phyloP scores from a whole-genome alignment of 1,139 yeast genomes.

The Yamadazyma atlantica region DNA sequence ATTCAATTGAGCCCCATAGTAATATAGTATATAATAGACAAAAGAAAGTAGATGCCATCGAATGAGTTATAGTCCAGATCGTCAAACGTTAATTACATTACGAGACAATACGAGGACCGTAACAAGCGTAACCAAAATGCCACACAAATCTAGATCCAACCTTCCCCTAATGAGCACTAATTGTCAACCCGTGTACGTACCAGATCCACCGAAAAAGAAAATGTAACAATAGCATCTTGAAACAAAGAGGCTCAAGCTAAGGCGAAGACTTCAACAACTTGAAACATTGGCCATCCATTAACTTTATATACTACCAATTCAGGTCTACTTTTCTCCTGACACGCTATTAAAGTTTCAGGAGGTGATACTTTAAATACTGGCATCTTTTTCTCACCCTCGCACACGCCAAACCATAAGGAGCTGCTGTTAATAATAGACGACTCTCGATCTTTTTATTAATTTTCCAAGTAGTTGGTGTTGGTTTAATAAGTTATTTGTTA shows the following conservation, averaged over 20 bases:
- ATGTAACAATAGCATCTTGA: slow-evolving; percentile 1
- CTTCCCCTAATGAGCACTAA: neutral
- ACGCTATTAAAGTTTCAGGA: neutral
- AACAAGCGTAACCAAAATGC: too few species aligned
- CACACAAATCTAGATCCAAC: too few species aligned
- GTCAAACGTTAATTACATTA: too few species aligned
- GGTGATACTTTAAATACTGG: too few species aligned
- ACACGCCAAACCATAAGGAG: slow-evolving; percentile 2
- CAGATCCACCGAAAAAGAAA: slow-evolving; percentile 1
- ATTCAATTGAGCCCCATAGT: too few species aligned
- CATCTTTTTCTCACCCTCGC: slow-evolving; percentile 1
- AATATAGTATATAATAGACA: too few species aligned
- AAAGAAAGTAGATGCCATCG: too few species aligned
- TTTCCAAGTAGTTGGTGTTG: neutral
- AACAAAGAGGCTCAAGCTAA: neutral
- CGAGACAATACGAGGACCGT: too few species aligned
- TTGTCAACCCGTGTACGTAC: neutral
- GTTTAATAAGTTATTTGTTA: too few species aligned
- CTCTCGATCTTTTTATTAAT: neutral
- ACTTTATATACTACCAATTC: too few species aligned
- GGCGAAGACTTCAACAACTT: neutral
- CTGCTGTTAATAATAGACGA: neutral
- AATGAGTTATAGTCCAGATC: too few species aligned
- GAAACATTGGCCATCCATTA: neutral
- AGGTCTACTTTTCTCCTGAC: too few species aligned